Evolutionary conservation across 306 rosid species (phyloP), one percentile per base, ranked within the genome.

Genomic region (Alnus rubra): DNA sequence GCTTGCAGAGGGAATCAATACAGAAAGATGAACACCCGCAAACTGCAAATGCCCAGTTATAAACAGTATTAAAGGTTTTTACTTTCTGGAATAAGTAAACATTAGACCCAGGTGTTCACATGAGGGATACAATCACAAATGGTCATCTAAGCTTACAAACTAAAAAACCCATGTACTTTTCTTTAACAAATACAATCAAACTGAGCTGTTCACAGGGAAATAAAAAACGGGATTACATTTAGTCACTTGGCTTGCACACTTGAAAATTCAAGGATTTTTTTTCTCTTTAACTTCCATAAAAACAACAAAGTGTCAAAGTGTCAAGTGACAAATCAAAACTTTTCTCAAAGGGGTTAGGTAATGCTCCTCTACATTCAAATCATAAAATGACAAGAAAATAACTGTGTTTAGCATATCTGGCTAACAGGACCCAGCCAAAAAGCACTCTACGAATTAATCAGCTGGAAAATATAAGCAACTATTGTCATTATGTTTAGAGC

Each of bases 21-120:
- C 79, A 80, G 98, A 88, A 74, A 95, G 99, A 81, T 90, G 83
- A 49, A 90, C 90, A 51, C 98, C 97, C n/a, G 91, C 78, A 69
- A 82, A 81, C 97, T 95, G 88, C 80, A 80, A 80, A 81, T 69
- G 7, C 64, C 71, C 14, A 63, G 67, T 63, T 13, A 83, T 50
- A 31, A 76, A 64, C 5, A 35, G 50, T 47, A 68, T 37, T 42
- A 44, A 64, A 53, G 71, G 65, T 65, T 73, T 65, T 28, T 59
- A 19, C 35, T 13, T 68, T 42, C 42, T 9, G 30, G 12, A 42
- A 68, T 4, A 44, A 68, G 30, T 42, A 68, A 68, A 42, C 45
- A 33, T 9, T 15, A 68, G 33, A 39, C 33, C 39, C 19, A 9
- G 14, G 30, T 18, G 50, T 67, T 59, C 71, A 7, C 50, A 18